Evolutionary conservation across 2,329 filamentous ascomycete species (phyloP).

Genomic region (Cladobotryum mycophilum): DNA sequence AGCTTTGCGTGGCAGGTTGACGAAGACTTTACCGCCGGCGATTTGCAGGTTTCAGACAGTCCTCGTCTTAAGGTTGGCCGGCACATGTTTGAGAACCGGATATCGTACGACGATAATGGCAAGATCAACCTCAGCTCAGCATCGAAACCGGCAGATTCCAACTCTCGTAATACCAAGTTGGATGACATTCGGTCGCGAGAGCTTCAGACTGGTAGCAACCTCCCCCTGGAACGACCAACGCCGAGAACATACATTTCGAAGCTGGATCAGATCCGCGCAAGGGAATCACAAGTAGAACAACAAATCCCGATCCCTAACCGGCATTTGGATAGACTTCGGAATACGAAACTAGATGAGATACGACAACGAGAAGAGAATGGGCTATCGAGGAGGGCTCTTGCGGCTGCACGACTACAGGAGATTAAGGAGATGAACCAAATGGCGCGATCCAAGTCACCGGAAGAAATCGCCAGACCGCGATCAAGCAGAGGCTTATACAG

Average conservation of each 20-base stretch:
- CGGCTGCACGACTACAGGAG: constrained; percentile 46
- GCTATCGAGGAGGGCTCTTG: constrained; percentile 40
- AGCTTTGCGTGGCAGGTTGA: constrained; percentile 52
- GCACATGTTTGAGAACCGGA: constrained; percentile 30
- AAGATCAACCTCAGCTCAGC: constrained; percentile 24
- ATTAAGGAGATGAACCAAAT: constrained; percentile 45
- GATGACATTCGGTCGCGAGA: constrained; percentile 40
- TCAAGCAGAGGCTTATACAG: constrained; percentile 13
- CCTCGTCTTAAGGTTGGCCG: constrained; percentile 41
- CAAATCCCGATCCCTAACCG: constrained; percentile 26
- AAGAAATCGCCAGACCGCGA: constrained; percentile 25
- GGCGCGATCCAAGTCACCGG: constrained; percentile 38
- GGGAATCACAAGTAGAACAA: constrained; percentile 27
- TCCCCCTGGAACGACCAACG: constrained; percentile 12
- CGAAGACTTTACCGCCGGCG: constrained; percentile 51
- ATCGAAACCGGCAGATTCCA: constrained; percentile 22
- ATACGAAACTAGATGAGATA: constrained; percentile 46
- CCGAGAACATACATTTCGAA: constrained; percentile 23
- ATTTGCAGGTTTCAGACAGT: constrained; percentile 50
- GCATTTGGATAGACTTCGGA: constrained; percentile 26
- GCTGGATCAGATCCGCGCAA: constrained; percentile 31
- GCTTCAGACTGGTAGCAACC: constrained; percentile 26
- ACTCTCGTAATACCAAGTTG: constrained; percentile 36
- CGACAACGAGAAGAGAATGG: constrained; percentile 37
- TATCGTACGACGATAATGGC: constrained; percentile 26